A percentile compares a stretch with the other conserved stretches of the same genome.
phyloP scores from a whole-genome alignment of 805 yeast species.

The Ogataea degrootiae region DNA sequence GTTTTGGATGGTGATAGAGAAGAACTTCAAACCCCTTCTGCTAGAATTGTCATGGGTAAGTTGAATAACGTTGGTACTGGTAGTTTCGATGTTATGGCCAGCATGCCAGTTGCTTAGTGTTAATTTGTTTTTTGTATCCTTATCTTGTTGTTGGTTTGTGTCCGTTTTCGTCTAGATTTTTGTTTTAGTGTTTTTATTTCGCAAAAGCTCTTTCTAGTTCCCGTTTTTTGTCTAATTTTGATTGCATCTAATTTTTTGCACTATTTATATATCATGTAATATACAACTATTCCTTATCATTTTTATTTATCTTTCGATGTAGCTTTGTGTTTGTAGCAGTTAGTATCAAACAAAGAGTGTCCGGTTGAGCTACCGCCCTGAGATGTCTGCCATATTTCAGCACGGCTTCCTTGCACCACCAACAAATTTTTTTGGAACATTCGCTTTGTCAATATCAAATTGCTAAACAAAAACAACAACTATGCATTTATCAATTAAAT shows the following conservation, averaged over 20 bases:
- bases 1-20: conserved; percentile 90
- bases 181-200: neutral
- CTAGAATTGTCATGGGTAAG: conserved; percentile 89
- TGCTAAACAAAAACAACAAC: no score
- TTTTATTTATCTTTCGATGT: no score
- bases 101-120: conserved; percentile 31
- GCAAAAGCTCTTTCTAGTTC: neutral
- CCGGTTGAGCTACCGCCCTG: neutral
- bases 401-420: no score
- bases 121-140: neutral
- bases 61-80: conserved; percentile 94
- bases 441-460: no score
- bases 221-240: neutral
- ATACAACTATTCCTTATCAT: no score
- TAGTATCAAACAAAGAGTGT: neutral
- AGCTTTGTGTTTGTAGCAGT: no score
- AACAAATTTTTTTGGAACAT: no score
- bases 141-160: neutral
- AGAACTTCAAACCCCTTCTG: conserved; percentile 84
- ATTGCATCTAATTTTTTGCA: neutral
- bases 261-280: neutral
- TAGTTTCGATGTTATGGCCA: conserved; percentile 73
- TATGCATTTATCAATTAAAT: no score
- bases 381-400: no score
- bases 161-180: neutral